Percentiles rank a stretch among this genome's conserved stretches.
These are phyloP conservation scores for Auriscalpium microsporum DNA, from an alignment of 768 basidiomycete genomes.

Conservation along the genomic window DNA sequence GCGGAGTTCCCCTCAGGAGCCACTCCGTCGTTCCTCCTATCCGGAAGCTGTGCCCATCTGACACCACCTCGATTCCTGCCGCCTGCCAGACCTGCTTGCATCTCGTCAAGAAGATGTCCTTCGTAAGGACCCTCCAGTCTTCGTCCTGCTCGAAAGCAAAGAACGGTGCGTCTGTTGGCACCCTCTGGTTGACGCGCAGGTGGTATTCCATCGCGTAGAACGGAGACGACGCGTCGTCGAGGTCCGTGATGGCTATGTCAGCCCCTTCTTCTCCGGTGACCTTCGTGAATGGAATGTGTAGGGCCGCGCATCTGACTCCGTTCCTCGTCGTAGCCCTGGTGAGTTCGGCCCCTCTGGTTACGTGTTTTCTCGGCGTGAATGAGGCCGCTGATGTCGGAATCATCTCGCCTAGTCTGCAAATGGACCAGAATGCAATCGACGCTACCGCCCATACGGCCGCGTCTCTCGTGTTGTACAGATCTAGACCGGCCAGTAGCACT, in stretches of 20 bases:
- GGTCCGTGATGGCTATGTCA: constrained; percentile 20
- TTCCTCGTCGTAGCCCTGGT: neutral
- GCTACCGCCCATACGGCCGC: constrained; percentile 31
- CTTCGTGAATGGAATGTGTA: constrained; percentile 31
- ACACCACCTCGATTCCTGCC: neutral
- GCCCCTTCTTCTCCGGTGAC: constrained; percentile 21
- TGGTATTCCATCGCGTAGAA: constrained; percentile 20
- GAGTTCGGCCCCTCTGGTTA: neutral
- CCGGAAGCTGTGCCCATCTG: neutral
- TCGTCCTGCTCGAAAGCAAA: neutral
- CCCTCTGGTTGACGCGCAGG: constrained; percentile 6
- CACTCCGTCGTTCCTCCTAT: neutral
- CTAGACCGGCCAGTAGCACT: constrained; percentile 16
- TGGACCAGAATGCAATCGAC: constrained; percentile 25
- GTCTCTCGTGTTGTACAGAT: constrained; percentile 21
- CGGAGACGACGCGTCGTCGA: constrained; percentile 9
- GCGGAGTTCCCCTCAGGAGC: neutral
- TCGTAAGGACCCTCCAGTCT: constrained; percentile 1
- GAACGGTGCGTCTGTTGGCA: neutral
- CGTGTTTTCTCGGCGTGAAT: constrained; percentile 3
- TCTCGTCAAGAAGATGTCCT: neutral
- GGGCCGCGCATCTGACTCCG: constrained; percentile 9
- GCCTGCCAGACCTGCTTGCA: constrained; percentile 2
- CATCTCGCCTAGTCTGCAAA: constrained; percentile 19
- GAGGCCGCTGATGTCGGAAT: neutral